Evolutionary conservation across 2,329 filamentous ascomycete species (phyloP).

Genomic region (Rhinocladiella mackenziei): DNA sequence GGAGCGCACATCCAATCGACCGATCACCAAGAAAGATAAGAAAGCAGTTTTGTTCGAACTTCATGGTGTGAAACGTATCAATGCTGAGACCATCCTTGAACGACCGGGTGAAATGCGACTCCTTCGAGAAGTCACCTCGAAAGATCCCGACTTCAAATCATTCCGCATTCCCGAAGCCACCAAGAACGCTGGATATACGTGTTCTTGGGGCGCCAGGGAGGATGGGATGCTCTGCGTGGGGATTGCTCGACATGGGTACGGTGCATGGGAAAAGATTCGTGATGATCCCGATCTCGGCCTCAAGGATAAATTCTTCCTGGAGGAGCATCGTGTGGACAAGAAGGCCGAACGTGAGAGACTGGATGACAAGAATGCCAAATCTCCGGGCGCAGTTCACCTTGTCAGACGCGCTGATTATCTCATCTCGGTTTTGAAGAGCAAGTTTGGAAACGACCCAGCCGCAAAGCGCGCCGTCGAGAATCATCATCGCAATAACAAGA

Average conservation of each 20-base stretch:
- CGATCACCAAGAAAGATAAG: constrained; percentile 90
- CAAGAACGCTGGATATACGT: constrained; percentile 87
- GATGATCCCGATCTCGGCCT: constrained; percentile 85
- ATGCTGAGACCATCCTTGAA: constrained; percentile 91
- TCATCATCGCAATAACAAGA: constrained; percentile 92
- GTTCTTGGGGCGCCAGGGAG: constrained; percentile 85
- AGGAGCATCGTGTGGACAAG: constrained; percentile 97
- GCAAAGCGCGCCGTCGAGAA: constrained; percentile 82
- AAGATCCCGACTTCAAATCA: constrained; percentile 61
- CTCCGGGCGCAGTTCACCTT: constrained; percentile 93
- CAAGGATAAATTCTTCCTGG: constrained; percentile 86
- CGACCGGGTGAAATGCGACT: constrained; percentile 84
- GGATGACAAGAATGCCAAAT: constrained; percentile 61
- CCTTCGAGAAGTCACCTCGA: constrained; percentile 68
- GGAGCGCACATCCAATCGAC: constrained; percentile 70
- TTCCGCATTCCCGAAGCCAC: constrained; percentile 89
- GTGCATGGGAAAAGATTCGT: constrained; percentile 89
- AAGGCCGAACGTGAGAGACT: constrained; percentile 85
- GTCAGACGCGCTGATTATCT: constrained; percentile 93
- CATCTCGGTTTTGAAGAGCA: constrained; percentile 87
- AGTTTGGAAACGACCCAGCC: constrained; percentile 64
- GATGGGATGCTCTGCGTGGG: constrained; percentile 96
- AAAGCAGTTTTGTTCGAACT: constrained; percentile 97
- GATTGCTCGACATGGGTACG: constrained; percentile 89
- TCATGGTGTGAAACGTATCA: constrained; percentile 86